Percentiles rank a stretch among this genome's conserved stretches.
Evolutionary conservation across 208 protist species (phyloP).

Genomic region (Leishmania guyanensis): DNA sequence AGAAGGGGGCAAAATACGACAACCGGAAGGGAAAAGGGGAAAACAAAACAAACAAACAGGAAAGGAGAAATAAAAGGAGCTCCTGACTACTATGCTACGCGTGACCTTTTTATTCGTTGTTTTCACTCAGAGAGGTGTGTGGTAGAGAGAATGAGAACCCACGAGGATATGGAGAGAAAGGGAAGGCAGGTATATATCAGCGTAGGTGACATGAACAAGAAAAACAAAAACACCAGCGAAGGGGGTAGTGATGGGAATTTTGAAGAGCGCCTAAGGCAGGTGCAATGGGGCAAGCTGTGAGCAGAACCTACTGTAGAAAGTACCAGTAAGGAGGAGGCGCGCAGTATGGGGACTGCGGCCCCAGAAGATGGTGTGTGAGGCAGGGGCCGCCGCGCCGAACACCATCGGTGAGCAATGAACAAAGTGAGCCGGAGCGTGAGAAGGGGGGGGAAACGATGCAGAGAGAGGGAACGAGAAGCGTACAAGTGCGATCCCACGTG

Average conservation of each 20-base stretch:
- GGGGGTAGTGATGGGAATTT: background rate
- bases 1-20: background rate
- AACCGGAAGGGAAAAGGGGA: background rate
- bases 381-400: background rate
- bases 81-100: slow-evolving; percentile 1
- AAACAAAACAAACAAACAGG: background rate
- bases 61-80: background rate
- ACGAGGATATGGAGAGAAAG: background rate
- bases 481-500: too few species aligned
- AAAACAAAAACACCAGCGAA: background rate
- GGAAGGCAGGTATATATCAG: background rate
- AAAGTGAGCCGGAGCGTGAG: background rate
- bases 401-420: background rate
- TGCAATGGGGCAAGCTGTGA: background rate
- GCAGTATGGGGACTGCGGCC: background rate
- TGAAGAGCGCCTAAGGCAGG: background rate
- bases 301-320: too few species aligned
- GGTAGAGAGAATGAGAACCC: background rate
- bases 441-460: background rate
- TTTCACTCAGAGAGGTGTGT: background rate
- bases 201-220: background rate
- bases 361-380: background rate
- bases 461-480: background rate
- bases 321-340: too few species aligned
- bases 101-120: background rate